Evolutionary conservation across 2,329 filamentous ascomycete genomes (phyloP).

Genomic region (Akanthomyces dipterigenus): DNA sequence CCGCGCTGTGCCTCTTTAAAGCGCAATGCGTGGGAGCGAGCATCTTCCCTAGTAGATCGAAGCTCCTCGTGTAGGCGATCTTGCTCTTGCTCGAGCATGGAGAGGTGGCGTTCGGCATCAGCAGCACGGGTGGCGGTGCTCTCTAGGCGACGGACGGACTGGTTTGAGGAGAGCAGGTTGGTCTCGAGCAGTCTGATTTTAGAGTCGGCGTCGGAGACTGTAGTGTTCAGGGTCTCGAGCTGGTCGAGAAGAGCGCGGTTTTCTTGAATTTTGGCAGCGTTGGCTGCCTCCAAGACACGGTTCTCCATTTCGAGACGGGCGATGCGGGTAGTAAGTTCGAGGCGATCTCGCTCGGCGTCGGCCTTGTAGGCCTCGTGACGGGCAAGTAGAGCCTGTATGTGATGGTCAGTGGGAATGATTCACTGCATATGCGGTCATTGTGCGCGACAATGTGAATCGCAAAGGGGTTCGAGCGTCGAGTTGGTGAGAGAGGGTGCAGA

Average conservation of each 20-base stretch:
- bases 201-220: constrained; percentile 72
- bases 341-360: constrained; percentile 80
- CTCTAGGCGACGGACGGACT: constrained; percentile 68
- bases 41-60: constrained; percentile 62
- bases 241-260: constrained; percentile 77
- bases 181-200: constrained; percentile 72
- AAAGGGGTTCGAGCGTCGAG: background rate
- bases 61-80: constrained; percentile 62
- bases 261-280: constrained; percentile 72
- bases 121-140: constrained; percentile 66
- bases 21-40: constrained; percentile 69
- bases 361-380: constrained; percentile 93
- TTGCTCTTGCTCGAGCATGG: constrained; percentile 76
- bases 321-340: constrained; percentile 64
- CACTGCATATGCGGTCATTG: background rate
- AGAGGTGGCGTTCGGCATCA: constrained; percentile 73
- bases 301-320: constrained; percentile 71
- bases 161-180: constrained; percentile 69
- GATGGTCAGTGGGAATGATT: background rate
- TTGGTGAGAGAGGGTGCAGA: background rate
- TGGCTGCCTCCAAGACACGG: constrained; percentile 64
- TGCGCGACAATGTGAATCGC: background rate
- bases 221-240: constrained; percentile 74
- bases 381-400: constrained; percentile 79
- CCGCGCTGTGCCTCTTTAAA: constrained; percentile 82